Conservation (phyloP, 257 asterid genomes). For the Ligustrum vulgare region DNA sequence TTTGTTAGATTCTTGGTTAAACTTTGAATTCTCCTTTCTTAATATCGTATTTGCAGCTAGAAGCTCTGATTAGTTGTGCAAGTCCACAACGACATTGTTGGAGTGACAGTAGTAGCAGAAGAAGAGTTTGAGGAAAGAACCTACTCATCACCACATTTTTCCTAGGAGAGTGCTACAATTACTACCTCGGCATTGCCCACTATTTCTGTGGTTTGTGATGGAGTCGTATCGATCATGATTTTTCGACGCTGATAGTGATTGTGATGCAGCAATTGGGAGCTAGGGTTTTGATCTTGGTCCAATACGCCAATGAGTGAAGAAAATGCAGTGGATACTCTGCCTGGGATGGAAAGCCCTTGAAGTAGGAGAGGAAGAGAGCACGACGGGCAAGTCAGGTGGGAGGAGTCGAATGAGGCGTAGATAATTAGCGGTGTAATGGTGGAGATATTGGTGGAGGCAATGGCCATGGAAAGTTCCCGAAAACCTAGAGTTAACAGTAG, state of each 20-base stretch:
- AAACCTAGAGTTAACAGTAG: constrained; percentile 75
- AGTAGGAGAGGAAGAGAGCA: constrained; percentile 67
- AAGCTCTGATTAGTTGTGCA: constrained; percentile 33
- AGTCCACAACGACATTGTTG: constrained; percentile 2
- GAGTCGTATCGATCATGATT: constrained; percentile 15
- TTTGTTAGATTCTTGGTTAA: constrained; percentile 28
- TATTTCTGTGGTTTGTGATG: neutral
- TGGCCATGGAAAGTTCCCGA: constrained; percentile 61
- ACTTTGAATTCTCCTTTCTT: constrained; percentile 38
- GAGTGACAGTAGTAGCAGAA: constrained; percentile 17
- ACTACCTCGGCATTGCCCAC: constrained; percentile 16
- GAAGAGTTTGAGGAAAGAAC: constrained; percentile 45
- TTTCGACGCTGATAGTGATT: constrained; percentile 53
- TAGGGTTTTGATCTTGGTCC: constrained; percentile 73
- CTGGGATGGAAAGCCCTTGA: constrained; percentile 78
- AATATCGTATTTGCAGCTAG: constrained; percentile 30
- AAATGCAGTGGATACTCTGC: constrained; percentile 48
- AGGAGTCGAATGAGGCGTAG: constrained; percentile 76
- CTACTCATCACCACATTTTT: constrained; percentile 43
- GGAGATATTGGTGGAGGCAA: constrained; percentile 57
- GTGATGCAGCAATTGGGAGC: constrained; percentile 74
- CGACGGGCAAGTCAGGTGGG: constrained; percentile 67
- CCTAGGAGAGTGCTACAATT: constrained; percentile 17
- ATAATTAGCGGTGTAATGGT: constrained; percentile 67
- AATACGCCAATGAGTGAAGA: constrained; percentile 66